phyloP scores from a whole-genome alignment of 2,329 filamentous ascomycete species.

The Thielaviopsis musarum region DNA sequence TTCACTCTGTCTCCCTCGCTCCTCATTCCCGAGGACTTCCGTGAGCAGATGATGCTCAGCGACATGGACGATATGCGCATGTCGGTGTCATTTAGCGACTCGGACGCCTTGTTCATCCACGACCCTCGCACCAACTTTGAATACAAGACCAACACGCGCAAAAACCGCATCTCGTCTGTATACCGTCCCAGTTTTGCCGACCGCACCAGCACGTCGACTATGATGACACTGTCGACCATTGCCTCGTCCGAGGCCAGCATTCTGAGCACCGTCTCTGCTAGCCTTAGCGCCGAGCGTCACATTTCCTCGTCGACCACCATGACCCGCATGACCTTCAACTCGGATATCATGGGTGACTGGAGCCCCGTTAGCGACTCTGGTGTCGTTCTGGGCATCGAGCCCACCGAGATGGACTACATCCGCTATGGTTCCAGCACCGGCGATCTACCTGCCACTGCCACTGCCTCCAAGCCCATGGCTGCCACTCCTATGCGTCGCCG shows the following conservation, averaged over 20 bases:
- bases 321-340: conserved; percentile 35
- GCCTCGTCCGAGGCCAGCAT: conserved; percentile 8
- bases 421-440: conserved; percentile 10
- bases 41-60: conserved; percentile 13
- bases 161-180: conserved; percentile 14
- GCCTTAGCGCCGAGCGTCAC: conserved; percentile 31
- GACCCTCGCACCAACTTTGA: conserved; percentile 12
- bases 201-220: conserved; percentile 39
- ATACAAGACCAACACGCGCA: conserved; percentile 8
- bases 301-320: conserved; percentile 38
- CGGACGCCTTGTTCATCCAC: conserved; percentile 13
- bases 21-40: conserved; percentile 43
- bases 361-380: conserved; percentile 16
- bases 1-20: conserved; percentile 44
- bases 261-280: conserved; percentile 21
- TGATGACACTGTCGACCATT: conserved; percentile 22
- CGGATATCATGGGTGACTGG: conserved; percentile 17
- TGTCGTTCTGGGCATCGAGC: conserved; percentile 9
- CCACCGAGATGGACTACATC: conserved; percentile 8
- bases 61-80: conserved; percentile 11
- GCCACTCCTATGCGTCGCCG: conserved; percentile 20
- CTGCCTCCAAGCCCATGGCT: background rate
- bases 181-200: conserved; percentile 23
- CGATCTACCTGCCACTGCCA: conserved; percentile 10
- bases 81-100: conserved; percentile 10